These are phyloP conservation scores for Colletotrichum caudatum DNA, from an alignment of 2,329 filamentous ascomycete species.

Conservation along the genomic window DNA sequence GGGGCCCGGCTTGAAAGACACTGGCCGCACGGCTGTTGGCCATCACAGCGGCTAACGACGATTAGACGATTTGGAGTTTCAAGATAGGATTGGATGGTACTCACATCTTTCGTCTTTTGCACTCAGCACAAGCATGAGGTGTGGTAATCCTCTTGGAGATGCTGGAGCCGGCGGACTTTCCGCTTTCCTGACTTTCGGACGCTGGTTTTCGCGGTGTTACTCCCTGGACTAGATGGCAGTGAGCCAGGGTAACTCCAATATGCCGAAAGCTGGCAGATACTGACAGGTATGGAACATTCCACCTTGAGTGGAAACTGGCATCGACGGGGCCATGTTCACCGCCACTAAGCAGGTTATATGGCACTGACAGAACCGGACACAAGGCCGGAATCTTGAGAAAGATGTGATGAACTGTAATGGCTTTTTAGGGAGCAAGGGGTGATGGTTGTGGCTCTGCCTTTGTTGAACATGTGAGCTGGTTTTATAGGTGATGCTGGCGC, in stretches of 20 bases:
- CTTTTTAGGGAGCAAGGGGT: neutral
- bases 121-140: constrained; percentile 78
- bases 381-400: neutral
- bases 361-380: neutral
- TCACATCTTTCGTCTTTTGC: constrained; percentile 82
- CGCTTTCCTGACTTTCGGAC: constrained; percentile 44
- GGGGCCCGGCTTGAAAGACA: constrained; percentile 85
- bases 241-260: neutral
- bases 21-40: constrained; percentile 83
- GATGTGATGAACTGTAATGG: constrained; percentile 2
- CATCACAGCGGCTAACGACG: constrained; percentile 74
- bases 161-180: constrained; percentile 54
- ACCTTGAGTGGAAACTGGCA: constrained; percentile 40
- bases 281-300: constrained; percentile 44
- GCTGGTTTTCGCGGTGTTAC: constrained; percentile 43
- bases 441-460: neutral
- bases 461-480: neutral
- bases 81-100: constrained; percentile 34
- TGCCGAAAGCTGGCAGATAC: neutral
- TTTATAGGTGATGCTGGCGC: neutral
- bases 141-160: constrained; percentile 65
- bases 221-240: constrained; percentile 36
- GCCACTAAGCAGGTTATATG: neutral
- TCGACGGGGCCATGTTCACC: constrained; percentile 39
- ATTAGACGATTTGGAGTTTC: constrained; percentile 45